Evolutionary conservation across 2,329 filamentous ascomycete species (phyloP).

Genomic region (Chrysosporium keratinophilum): DNA sequence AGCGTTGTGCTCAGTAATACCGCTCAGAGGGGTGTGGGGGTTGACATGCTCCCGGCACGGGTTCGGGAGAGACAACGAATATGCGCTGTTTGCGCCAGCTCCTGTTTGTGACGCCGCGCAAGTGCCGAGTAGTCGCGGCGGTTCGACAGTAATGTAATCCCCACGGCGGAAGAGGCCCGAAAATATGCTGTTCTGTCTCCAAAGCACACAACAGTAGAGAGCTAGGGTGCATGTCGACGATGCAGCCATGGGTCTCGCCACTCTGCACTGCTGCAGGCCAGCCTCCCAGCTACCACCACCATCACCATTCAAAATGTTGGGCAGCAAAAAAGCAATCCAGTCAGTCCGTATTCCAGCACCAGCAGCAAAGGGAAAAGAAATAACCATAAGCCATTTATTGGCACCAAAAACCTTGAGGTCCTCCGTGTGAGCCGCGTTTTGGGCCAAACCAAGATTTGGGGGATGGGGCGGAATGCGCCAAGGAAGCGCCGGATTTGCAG

Average conservation of each 20-base stretch:
- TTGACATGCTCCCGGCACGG: neutral
- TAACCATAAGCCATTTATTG: neutral
- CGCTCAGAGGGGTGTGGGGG: slow-evolving; percentile 1
- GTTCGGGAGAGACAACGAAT: neutral
- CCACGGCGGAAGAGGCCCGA: too few relatives aligned
- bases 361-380: neutral
- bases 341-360: neutral
- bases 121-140: too few relatives aligned
- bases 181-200: neutral
- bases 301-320: neutral
- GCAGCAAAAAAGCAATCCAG: slow-evolving; percentile 3
- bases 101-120: too few relatives aligned
- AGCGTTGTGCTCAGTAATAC: neutral
- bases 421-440: slow-evolving; percentile 3
- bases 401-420: neutral
- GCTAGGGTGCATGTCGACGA: too few relatives aligned
- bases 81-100: neutral
- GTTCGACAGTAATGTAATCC: too few relatives aligned
- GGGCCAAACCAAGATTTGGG: neutral
- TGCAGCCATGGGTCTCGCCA: neutral
- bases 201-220: too few relatives aligned
- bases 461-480: slow-evolving; percentile 8
- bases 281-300: neutral
- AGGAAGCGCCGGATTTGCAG: slow-evolving; percentile 11
- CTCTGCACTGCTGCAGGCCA: neutral